These are phyloP conservation scores for Emergomyces africanus DNA, from an alignment of 2,329 filamentous ascomycete genomes.

Conservation along the genomic window DNA sequence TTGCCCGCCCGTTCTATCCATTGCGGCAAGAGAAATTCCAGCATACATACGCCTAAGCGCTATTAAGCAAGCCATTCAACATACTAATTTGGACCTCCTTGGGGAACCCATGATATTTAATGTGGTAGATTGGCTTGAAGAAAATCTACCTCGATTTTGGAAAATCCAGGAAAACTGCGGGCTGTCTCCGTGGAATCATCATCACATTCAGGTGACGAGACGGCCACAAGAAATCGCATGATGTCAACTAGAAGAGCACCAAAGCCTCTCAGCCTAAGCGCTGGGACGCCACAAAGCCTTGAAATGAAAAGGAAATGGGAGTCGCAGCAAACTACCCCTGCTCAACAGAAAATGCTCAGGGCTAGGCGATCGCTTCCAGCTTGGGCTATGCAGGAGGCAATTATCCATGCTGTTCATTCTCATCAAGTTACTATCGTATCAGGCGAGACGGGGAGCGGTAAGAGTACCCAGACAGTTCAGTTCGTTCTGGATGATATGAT, in stretches of 20 bases:
- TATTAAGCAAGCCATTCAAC: slow-evolving; percentile 59
- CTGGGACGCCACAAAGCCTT: slow-evolving; percentile 45
- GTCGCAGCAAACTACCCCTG: slow-evolving; percentile 49
- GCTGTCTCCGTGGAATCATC: slow-evolving; percentile 73
- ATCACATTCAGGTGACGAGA: slow-evolving; percentile 45
- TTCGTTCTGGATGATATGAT: slow-evolving; percentile 92
- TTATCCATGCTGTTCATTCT: slow-evolving; percentile 60
- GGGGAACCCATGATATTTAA: slow-evolving; percentile 89
- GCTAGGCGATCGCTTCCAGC: slow-evolving; percentile 67
- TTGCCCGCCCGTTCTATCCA: slow-evolving; percentile 52
- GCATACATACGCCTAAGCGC: slow-evolving; percentile 90
- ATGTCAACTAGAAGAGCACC: slow-evolving; percentile 31
- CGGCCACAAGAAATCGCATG: slow-evolving; percentile 2
- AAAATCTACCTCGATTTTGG: slow-evolving; percentile 69
- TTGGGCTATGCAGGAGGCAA: slow-evolving; percentile 67
- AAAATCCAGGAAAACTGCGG: slow-evolving; percentile 67
- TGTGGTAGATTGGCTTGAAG: slow-evolving; percentile 81
- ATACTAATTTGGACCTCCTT: slow-evolving; percentile 56
- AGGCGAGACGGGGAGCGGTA: slow-evolving; percentile 92
- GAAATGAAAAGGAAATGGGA: slow-evolving; percentile 54
- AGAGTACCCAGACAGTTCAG: slow-evolving; percentile 93
- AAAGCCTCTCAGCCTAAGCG: slow-evolving; percentile 51
- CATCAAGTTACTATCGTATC: slow-evolving; percentile 93
- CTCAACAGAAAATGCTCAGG: slow-evolving; percentile 61
- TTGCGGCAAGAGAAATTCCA: slow-evolving; percentile 57